phyloP scores from a whole-genome alignment of 768 basidiomycete species.

The Pulveroboletus frians region DNA sequence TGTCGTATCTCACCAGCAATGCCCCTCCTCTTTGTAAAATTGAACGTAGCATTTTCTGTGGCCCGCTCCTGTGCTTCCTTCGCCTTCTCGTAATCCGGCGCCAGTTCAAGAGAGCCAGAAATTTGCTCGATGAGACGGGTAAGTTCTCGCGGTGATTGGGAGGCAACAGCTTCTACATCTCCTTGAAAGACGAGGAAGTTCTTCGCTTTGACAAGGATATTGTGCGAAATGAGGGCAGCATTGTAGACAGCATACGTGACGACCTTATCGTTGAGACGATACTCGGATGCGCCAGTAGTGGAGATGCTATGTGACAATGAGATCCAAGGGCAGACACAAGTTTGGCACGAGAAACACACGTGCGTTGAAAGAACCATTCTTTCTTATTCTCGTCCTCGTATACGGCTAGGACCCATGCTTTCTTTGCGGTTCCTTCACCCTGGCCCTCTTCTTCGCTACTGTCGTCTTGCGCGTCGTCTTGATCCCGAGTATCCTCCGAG shows the following conservation, averaged over 20 bases:
- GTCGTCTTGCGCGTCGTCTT: slow-evolving; percentile 45
- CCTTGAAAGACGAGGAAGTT: slow-evolving; percentile 99
- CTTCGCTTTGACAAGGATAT: slow-evolving; percentile 97
- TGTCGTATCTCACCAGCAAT: slow-evolving; percentile 95
- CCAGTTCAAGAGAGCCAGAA: slow-evolving; percentile 87
- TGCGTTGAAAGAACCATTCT: slow-evolving; percentile 89
- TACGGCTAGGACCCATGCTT: slow-evolving; percentile 94
- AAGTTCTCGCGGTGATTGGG: slow-evolving; percentile 87
- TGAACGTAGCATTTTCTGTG: slow-evolving; percentile 90
- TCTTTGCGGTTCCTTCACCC: slow-evolving; percentile 82
- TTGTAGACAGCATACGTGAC: slow-evolving; percentile 91
- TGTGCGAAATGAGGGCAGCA: slow-evolving; percentile 77
- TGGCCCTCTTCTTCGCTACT: slow-evolving; percentile 45
- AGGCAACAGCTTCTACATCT: slow-evolving; percentile 96
- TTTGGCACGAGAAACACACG: slow-evolving; percentile 48
- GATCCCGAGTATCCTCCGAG: slow-evolving; percentile 38
- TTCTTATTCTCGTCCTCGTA: slow-evolving; percentile 72
- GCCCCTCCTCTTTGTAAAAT: slow-evolving; percentile 89
- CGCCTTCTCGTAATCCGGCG: slow-evolving; percentile 82
- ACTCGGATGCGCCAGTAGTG: slow-evolving; percentile 82
- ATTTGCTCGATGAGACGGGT: slow-evolving; percentile 93
- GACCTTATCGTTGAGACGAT: slow-evolving; percentile 73
- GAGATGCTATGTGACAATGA: slow-evolving; percentile 59
- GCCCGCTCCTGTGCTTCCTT: slow-evolving; percentile 84
- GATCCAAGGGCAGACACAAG: neutral